Evolutionary conservation across 352 stramenopile species (phyloP).

Genomic region (Phytopythium boreale): DNA sequence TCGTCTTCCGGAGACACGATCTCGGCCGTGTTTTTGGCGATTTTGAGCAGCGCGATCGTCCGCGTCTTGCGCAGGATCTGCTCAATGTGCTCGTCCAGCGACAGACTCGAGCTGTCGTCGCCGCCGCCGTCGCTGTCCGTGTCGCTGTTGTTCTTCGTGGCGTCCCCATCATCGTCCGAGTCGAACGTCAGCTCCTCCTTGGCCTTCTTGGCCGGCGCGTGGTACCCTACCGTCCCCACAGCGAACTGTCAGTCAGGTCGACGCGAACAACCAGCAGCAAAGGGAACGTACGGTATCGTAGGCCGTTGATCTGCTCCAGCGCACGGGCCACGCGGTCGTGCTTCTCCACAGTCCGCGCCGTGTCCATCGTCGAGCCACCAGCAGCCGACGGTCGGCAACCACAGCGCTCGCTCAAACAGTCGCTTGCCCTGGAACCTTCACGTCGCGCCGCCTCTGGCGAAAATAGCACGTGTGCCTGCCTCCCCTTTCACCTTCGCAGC

Average conservation of each 20-base stretch:
- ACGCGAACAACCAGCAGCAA: not conserved
- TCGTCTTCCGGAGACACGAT: conserved; percentile 43
- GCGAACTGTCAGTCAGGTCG: not conserved
- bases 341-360: conserved; percentile 27
- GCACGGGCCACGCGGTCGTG: conserved; percentile 60
- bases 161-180: conserved; percentile 28
- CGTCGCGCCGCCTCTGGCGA: not conserved
- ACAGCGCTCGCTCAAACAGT: not conserved
- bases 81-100: conserved; percentile 70
- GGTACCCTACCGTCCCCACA: conserved; percentile 34
- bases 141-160: conserved; percentile 6
- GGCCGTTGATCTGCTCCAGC: conserved; percentile 66
- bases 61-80: conserved; percentile 59
- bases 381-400: not conserved
- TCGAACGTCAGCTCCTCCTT: conserved; percentile 46
- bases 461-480: conserved; percentile 16
- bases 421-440: not conserved
- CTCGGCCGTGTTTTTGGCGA: conserved; percentile 70
- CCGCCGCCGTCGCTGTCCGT: conserved; percentile 8
- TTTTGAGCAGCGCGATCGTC: conserved; percentile 65
- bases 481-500: conserved; percentile 8
- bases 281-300: conserved; percentile 51
- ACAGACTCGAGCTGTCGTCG: conserved; percentile 15
- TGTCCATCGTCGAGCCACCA: not conserved
- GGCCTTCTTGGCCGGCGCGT: conserved; percentile 26